phyloP scores from a whole-genome alignment of 163 green algal genomes.

The Chlamydomonas reinhardtii region DNA sequence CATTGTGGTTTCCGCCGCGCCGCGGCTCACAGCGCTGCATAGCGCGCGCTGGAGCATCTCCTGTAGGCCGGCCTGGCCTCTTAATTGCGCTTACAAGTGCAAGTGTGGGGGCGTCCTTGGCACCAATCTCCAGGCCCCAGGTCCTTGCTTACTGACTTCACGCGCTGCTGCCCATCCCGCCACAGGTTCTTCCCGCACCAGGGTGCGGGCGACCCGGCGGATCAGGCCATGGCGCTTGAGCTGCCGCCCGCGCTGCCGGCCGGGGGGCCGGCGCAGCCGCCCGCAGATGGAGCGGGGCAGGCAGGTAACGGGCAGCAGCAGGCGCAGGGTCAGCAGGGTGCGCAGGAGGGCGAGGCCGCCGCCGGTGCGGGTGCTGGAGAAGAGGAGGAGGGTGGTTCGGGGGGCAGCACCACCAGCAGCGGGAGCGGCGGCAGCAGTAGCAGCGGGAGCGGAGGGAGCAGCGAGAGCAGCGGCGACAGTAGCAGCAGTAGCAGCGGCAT shows the following conservation, averaged over 20 bases:
- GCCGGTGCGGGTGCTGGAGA: not conserved
- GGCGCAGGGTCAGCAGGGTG: not conserved
- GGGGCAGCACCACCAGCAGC: not conserved
- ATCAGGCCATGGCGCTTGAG: conserved; percentile 18
- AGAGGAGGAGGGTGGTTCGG: not conserved
- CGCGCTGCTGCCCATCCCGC: too few species aligned
- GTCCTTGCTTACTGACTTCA: too few species aligned
- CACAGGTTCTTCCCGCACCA: conserved; percentile 30
- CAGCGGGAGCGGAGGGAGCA: not conserved
- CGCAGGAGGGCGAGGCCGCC: not conserved
- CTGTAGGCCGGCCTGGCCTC: too few species aligned
- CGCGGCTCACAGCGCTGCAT: too few species aligned
- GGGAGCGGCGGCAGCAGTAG: not conserved
- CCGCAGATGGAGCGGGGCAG: not conserved
- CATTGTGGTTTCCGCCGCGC: too few species aligned
- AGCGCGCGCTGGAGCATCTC: too few species aligned
- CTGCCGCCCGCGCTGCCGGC: conserved; percentile 30
- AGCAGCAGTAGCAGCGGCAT: not conserved
- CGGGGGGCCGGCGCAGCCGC: not conserved
- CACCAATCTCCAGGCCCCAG: too few species aligned
- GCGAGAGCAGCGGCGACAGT: not conserved
- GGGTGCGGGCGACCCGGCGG: conserved; percentile 9
- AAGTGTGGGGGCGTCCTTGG: too few species aligned
- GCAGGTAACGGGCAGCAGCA: not conserved
- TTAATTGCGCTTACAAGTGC: too few species aligned